Evolutionary conservation across 805 yeast species (phyloP).

Genomic region (Spathaspora girioi): DNA sequence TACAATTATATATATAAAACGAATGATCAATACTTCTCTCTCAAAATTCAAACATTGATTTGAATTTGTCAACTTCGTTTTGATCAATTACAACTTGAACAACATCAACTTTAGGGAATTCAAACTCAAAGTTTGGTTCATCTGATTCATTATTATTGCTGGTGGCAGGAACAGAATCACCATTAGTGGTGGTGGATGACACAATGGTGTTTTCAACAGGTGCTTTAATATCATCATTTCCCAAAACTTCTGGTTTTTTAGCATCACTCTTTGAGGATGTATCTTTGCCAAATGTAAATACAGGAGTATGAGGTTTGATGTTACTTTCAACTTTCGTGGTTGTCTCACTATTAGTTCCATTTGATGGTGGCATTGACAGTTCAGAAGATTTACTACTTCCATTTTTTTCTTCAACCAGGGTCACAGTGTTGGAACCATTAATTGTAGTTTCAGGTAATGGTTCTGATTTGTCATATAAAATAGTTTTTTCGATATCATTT

Average conservation of each 20-base stretch:
- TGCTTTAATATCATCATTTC: neutral
- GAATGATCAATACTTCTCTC: neutral
- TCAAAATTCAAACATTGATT: constrained; percentile 23
- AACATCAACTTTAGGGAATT: constrained; percentile 22
- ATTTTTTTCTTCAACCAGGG: neutral
- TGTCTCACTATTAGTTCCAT: neutral
- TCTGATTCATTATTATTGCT: neutral
- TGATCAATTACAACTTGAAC: constrained; percentile 17
- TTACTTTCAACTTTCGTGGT: neutral
- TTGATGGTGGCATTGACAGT: neutral
- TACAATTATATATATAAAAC: neutral
- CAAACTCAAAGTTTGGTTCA: constrained; percentile 11
- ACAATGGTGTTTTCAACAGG: neutral
- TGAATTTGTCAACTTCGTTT: constrained; percentile 23
- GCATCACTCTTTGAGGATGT: neutral
- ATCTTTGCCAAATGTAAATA: too few relatives aligned
- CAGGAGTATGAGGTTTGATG: neutral
- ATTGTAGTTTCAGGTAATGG: constrained; percentile 13
- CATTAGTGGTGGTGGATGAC: neutral
- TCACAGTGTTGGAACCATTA: neutral
- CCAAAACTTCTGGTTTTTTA: neutral
- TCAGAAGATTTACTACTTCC: neutral
- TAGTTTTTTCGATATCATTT: constrained; percentile 34
- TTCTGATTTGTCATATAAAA: constrained; percentile 29
- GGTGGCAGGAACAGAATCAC: neutral